These are phyloP conservation scores for Cucurbita ficifolia DNA, from an alignment of 306 rosid species.

Conservation along the genomic window DNA sequence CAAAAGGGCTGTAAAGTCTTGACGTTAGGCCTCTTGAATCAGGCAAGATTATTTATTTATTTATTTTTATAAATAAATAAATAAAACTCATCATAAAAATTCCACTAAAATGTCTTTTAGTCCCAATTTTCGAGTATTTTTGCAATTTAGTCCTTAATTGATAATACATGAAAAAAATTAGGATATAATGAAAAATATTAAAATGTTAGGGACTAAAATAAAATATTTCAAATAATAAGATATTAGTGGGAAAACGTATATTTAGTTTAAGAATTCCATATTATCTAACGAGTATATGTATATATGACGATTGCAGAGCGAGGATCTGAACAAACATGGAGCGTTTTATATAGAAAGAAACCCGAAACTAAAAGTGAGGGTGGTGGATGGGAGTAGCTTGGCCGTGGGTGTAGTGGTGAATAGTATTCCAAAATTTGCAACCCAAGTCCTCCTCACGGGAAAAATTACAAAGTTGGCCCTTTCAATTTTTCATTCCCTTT, in stretches of 20 bases:
- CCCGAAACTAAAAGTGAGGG: constrained; percentile 39
- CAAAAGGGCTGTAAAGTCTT: constrained; percentile 16
- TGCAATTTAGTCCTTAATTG: too few species aligned
- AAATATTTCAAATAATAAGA: too few species aligned
- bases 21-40: constrained; percentile 27
- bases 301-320: constrained; percentile 17
- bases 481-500: constrained; percentile 34
- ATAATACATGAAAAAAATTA: too few species aligned
- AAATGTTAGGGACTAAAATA: too few species aligned
- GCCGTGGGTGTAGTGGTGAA: constrained; percentile 42
- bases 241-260: too few species aligned
- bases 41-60: neutral
- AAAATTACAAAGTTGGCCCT: constrained; percentile 53
- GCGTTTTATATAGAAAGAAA: constrained; percentile 25
- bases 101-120: too few species aligned
- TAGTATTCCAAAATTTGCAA: constrained; percentile 42
- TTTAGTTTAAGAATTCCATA: too few species aligned
- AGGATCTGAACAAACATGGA: constrained; percentile 48
- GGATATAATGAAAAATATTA: too few species aligned
- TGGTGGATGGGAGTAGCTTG: constrained; percentile 67
- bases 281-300: too few species aligned
- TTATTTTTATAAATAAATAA: too few species aligned
- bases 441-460: constrained; percentile 49
- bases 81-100: too few species aligned
- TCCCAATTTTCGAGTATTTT: too few species aligned